These are phyloP conservation scores for Leptosphaerulina australis DNA, from an alignment of 2,329 filamentous ascomycete genomes.

Conservation along the genomic window DNA sequence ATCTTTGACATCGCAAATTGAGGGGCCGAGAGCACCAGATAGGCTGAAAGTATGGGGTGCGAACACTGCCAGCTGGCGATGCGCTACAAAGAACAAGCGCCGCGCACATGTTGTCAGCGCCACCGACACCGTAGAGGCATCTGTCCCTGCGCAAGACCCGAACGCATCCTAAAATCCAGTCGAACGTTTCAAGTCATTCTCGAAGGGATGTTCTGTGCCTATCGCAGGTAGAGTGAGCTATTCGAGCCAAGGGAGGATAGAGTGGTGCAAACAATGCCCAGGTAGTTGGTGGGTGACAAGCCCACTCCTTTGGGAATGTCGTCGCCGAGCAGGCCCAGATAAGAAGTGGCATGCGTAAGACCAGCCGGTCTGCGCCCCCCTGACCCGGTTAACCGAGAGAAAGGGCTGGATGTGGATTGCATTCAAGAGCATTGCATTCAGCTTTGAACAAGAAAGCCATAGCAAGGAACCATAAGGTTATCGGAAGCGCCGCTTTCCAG, in stretches of 20 bases:
- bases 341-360: slow-evolving; percentile 6
- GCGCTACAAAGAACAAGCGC: not conserved
- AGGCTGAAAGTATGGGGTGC: not conserved
- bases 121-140: slow-evolving; percentile 2
- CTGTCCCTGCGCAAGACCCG: slow-evolving; percentile 3
- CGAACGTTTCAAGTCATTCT: not conserved
- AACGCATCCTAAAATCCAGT: not conserved
- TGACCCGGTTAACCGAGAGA: slow-evolving; percentile 6
- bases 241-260: slow-evolving; percentile 2
- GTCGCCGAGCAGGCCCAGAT: slow-evolving; percentile 5
- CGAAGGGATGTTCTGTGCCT: not conserved
- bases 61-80: not conserved
- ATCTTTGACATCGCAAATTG: slow-evolving; percentile 2
- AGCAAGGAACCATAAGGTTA: slow-evolving; percentile 12
- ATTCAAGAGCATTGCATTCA: slow-evolving; percentile 9
- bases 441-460: slow-evolving; percentile 5
- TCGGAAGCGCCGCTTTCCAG: slow-evolving; percentile 20
- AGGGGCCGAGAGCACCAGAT: slow-evolving; percentile 11
- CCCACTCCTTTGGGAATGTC: slow-evolving; percentile 1
- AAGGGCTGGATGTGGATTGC: slow-evolving; percentile 23
- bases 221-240: not conserved
- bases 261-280: slow-evolving; percentile 4
- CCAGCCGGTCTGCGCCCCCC: not conserved
- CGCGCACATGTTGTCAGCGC: not conserved
- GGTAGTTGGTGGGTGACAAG: slow-evolving; percentile 7